Base-by-base conservation (phyloP, 2,329 filamentous ascomycete species). In the Chaetomium globosum region DNA sequence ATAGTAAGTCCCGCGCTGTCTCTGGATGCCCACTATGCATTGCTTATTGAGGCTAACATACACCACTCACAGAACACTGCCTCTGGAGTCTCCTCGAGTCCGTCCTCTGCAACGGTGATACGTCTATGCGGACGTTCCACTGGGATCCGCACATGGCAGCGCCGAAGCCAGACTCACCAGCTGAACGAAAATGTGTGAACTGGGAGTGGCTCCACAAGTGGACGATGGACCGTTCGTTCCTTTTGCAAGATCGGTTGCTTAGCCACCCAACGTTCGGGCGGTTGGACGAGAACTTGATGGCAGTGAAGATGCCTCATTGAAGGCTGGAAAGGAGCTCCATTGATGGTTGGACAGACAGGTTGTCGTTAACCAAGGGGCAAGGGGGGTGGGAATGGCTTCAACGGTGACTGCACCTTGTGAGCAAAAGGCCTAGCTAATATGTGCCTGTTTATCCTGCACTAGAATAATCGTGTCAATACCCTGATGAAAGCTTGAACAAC, bases 181-280 rank as follows among this genome's bases (percentile, higher is more conserved):
- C 59, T 3, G 63, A 65, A 30, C 59, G 63, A 30, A 65, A 61
- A 21, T 65, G 63, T 21, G 63, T 65, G 5, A 48, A 59, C 33
- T 65, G 63, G 63, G 63, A 65, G 5, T 65, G 63, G 63, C 56
- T 65, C 39, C 58, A 65, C 26, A 54, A 61, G 4, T 65, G 55
- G 52, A 65, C 63, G 1, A 52, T 28, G 31, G 53, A 59, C 3
- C 58, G 31, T 19, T 65, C 63, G 28, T 65, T 65, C 36, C 53
- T 65, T 9, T 21, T 65, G 53, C 33, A 54, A n/a, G 63, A 65
- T 19, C 13, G 33, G 28, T 23, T 58, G 54, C 49, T 65, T 4
- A 61, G 58, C 13, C 63, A 65, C 54, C 63, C 63, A 2, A 51
- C 23, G 10, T 65, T 52, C 48, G 63, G 63, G 21, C 21, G 31